Percentiles rank a stretch among this genome's conserved stretches.
Evolutionary conservation across 2,329 filamentous ascomycete genomes (phyloP).

Genomic region (Diaporthe vexans): DNA sequence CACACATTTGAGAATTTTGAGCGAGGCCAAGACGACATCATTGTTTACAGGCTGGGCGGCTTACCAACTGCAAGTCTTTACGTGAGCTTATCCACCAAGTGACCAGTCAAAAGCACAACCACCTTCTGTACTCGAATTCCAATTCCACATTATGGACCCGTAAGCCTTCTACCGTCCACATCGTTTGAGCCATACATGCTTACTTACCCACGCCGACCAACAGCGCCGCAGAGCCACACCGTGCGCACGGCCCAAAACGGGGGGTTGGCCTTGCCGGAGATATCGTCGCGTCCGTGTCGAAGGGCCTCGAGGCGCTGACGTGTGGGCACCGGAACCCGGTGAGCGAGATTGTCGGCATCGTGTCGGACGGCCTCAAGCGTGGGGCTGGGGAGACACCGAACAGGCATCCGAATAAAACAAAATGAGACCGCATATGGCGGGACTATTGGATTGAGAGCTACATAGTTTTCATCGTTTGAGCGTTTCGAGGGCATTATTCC

Average conservation of each 20-base stretch:
- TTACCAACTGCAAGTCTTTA: neutral
- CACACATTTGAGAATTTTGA: neutral
- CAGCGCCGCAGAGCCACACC: constrained; percentile 5
- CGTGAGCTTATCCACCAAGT: too few relatives aligned
- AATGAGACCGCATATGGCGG: neutral
- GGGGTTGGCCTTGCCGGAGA: constrained; percentile 14
- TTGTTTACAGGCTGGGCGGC: too few relatives aligned
- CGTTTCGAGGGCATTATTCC: neutral
- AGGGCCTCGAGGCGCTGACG: constrained; percentile 12
- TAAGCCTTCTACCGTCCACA: neutral
- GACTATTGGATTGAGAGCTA: neutral
- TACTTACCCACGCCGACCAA: neutral
- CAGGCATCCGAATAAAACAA: neutral
- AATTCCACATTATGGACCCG: neutral
- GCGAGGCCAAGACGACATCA: too few relatives aligned
- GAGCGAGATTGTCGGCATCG: constrained; percentile 23
- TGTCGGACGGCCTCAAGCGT: constrained; percentile 28
- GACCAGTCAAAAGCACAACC: too few relatives aligned
- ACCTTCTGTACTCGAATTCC: too few relatives aligned
- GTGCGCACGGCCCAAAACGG: neutral
- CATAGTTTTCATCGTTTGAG: neutral
- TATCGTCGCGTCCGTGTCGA: constrained; percentile 19
- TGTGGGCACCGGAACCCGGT: constrained; percentile 21
- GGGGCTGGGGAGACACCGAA: constrained; percentile 30
- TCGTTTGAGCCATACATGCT: neutral